Base-by-base conservation (phyloP, 2,329 filamentous ascomycete genomes). In the Curvularia sp. region DNA sequence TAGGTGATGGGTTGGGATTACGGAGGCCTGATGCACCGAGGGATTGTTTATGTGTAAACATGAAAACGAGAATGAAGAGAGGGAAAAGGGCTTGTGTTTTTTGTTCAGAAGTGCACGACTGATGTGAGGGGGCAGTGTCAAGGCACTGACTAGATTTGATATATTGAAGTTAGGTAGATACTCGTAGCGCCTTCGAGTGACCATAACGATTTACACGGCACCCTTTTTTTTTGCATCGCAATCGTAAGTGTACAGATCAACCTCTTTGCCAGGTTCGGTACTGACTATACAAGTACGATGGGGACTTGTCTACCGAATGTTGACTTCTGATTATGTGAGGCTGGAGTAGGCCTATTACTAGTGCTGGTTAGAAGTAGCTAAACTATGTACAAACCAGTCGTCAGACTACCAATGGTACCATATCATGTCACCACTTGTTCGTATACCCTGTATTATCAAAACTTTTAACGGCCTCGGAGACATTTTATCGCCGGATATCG, bases 401-500 rank as follows among this genome's bases (percentile, higher is more conserved):
- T 20, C 28, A 13, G 12, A 3, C 20, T 15, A 15, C 4, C 15
- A 13, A 33, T 20, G 38, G 1, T 8, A 46, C 9, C 22, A 46
- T 35, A 12, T 13, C n/a, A 13, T 35, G n/a, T 22, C 10, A 15
- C 15, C 15, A 41, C 15, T 39, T 9, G 13, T 22, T 24, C 20
- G 5, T n/a, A n/a, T 13, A n/a, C 7, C 24, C 7, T 46, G 10
- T 12, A 28, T 15, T 15, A 24, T 35, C 22, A n/a, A 22, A 20
- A 26, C 31, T 22, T 18, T 10, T 39, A 38, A 46, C 51, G 39
- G 31, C 46, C 30, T 58, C 44, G 44, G 44, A 49, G 50, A 55
- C 24, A 54, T 39, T 43, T 54, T 6, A 30, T 54, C 30, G 50
- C 44, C 39, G 30, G 38, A 28, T 31, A 49, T n/a, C 56, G 52